phyloP scores from a whole-genome alignment of 2,329 filamentous ascomycete species.

The Colletotrichum sp. region DNA sequence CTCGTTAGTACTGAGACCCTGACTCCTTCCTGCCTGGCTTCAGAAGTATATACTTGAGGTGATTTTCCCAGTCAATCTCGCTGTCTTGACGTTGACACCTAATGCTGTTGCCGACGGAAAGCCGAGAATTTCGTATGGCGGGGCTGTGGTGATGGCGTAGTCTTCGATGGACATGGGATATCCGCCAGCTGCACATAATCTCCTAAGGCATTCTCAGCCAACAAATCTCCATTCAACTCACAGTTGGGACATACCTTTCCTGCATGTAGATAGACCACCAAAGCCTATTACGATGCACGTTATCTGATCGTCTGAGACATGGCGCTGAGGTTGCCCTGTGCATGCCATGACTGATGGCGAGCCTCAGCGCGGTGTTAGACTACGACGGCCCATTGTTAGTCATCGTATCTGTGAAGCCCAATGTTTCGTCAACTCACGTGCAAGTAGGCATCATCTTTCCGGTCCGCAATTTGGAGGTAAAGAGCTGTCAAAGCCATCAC shows the following conservation, averaged over 20 bases:
- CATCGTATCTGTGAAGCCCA: rapidly evolving
- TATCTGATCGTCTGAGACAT: not conserved
- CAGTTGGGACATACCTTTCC: not conserved
- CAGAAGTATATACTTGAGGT: not conserved
- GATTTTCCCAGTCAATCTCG: constrained; percentile 7
- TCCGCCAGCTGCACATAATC: constrained; percentile 7
- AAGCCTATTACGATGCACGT: not conserved
- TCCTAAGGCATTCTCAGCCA: not conserved
- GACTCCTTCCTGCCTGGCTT: not conserved
- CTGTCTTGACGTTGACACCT: not conserved
- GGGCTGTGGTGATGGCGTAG: not conserved
- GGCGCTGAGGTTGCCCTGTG: not conserved
- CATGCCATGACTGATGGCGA: constrained; percentile 10
- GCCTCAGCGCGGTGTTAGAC: not conserved
- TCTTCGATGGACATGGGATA: constrained; percentile 13
- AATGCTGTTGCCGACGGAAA: constrained; percentile 3
- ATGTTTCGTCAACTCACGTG: not conserved
- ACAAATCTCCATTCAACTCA: rapidly evolving
- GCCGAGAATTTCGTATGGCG: not conserved
- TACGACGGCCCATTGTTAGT: not conserved
- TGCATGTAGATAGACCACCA: constrained; percentile 22
- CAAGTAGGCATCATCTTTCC: constrained; percentile 16
- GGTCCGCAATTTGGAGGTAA: constrained; percentile 5
- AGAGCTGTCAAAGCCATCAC: constrained; percentile 10
- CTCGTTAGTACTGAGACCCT: not conserved